Base-by-base conservation (phyloP, 2,329 filamentous ascomycete species). In the Colletotrichum truncatum region DNA sequence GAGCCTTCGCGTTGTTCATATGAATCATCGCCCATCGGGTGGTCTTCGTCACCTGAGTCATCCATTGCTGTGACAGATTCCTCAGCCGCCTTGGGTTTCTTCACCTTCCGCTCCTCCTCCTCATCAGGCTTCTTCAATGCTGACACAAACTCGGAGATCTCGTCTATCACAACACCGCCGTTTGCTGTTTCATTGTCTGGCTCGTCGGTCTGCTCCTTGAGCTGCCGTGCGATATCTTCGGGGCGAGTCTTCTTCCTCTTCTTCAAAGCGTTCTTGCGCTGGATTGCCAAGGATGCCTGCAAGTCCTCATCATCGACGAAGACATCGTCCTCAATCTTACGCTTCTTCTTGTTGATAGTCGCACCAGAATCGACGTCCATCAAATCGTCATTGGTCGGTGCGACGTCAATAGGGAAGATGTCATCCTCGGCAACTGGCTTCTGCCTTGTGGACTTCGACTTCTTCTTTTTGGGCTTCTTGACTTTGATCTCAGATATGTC, bases 381-480 rank as follows among this genome's bases (percentile, higher is more conserved):
- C 25, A 81, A 73, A 39, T 81, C 78, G 55, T 84, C 84, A 30
- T 79, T 81, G 34, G 71, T 73, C 8, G 74, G 72, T 21, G 68
- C 65, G 21, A 78, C 69, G 14, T 81, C 79, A 3, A 77, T 68
- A 2, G 83, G 81, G 64, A 89, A 84, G 5, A 89, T 80, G 52
- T 88, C 87, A 60, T 90, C 88, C 28, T 89, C 87, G 41, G 90
- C 87, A n/a, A 84, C 79, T 2, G 85, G 85, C 70, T 90, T 91
- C 74, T 92, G 88, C 53, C 92, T 85, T 2, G 91, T 93, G 23
- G 87, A 85, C 76, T 94, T 95, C 30, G 88, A 86, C 79, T 95
- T 96, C 81, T 95, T 97, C 81, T 97, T 98, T 80, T 97, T 98
- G 1, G 93, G 91, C 77, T 97, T 99, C 80, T 94, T 97, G 68